A percentile compares a stretch with the other conserved stretches of the same genome.
Evolutionary conservation across 768 basidiomycete genomes (phyloP).

Genomic region (Tulasnella calospora): DNA sequence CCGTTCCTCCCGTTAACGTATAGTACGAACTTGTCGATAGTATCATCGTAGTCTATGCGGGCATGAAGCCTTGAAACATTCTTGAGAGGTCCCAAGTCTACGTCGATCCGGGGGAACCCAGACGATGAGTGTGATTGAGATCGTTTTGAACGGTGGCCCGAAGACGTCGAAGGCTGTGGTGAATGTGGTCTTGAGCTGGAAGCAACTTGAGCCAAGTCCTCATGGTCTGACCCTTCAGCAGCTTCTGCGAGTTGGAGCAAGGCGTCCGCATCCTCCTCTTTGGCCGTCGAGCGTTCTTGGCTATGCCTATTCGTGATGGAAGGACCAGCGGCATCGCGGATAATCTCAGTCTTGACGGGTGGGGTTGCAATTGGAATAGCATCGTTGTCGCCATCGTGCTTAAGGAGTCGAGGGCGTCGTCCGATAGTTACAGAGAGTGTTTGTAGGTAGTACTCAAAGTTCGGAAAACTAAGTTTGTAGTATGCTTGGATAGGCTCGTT

Average conservation of each 20-base stretch:
- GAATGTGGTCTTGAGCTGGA: neutral
- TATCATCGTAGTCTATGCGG: slow-evolving; percentile 88
- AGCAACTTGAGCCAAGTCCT: neutral
- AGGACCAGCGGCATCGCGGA: neutral
- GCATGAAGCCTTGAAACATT: slow-evolving; percentile 97
- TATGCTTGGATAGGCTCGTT: slow-evolving; percentile 67
- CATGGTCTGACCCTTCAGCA: neutral
- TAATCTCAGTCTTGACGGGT: neutral
- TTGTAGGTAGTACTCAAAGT: slow-evolving; percentile 95
- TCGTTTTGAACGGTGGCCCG: slow-evolving; percentile 11
- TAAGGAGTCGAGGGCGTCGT: slow-evolving; percentile 52
- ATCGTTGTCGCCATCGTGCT: neutral
- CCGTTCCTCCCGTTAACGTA: slow-evolving; percentile 94
- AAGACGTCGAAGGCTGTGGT: slow-evolving; percentile 21
- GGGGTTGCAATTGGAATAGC: neutral
- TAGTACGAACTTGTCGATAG: slow-evolving; percentile 80
- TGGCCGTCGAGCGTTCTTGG: slow-evolving; percentile 10
- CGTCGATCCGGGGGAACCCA: slow-evolving; percentile 36
- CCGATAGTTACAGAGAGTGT: slow-evolving; percentile 93
- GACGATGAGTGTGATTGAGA: slow-evolving; percentile 5
- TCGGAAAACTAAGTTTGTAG: slow-evolving; percentile 88
- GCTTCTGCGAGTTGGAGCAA: neutral
- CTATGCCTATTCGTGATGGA: neutral
- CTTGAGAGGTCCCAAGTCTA: slow-evolving; percentile 91
- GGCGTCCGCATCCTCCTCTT: neutral